Conservation (phyloP, 305 asterid species). For the Rubia peregrina region DNA sequence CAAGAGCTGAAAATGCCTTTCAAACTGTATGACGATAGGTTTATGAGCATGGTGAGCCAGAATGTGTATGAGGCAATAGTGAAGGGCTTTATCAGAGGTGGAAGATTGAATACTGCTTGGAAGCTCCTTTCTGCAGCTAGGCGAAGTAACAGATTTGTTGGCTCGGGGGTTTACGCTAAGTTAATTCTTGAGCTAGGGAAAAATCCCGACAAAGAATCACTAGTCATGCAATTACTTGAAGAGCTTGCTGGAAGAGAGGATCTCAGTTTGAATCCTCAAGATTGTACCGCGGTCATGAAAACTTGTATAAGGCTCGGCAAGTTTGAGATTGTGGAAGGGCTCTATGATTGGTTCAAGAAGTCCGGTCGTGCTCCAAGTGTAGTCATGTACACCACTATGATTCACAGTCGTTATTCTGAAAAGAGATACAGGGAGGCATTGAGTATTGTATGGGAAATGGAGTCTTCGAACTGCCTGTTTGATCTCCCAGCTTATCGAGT, state of each 20-base stretch:
- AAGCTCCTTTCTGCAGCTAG: constrained; percentile 58
- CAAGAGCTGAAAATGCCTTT: constrained; percentile 68
- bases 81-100: constrained; percentile 73
- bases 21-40: constrained; percentile 35
- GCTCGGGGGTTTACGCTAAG: constrained; percentile 62
- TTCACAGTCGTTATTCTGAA: constrained; percentile 60
- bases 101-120: constrained; percentile 57
- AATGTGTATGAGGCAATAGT: constrained; percentile 72
- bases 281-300: constrained; percentile 83
- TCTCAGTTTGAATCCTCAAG: constrained; percentile 51
- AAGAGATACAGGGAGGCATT: constrained; percentile 62
- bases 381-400: constrained; percentile 79
- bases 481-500: constrained; percentile 89
- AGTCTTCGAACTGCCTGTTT: constrained; percentile 50
- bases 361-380: constrained; percentile 50
- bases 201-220: constrained; percentile 48
- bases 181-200: constrained; percentile 64
- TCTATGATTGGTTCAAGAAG: constrained; percentile 63
- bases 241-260: constrained; percentile 82
- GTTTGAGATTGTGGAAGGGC: constrained; percentile 69
- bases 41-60: constrained; percentile 53
- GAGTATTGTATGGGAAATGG: constrained; percentile 91
- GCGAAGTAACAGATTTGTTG: constrained; percentile 45
- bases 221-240: constrained; percentile 49
- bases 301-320: constrained; percentile 49